Evolutionary conservation across 2,329 filamentous ascomycete species (phyloP).

Genomic region (Ophiostoma tasmaniense): DNA sequence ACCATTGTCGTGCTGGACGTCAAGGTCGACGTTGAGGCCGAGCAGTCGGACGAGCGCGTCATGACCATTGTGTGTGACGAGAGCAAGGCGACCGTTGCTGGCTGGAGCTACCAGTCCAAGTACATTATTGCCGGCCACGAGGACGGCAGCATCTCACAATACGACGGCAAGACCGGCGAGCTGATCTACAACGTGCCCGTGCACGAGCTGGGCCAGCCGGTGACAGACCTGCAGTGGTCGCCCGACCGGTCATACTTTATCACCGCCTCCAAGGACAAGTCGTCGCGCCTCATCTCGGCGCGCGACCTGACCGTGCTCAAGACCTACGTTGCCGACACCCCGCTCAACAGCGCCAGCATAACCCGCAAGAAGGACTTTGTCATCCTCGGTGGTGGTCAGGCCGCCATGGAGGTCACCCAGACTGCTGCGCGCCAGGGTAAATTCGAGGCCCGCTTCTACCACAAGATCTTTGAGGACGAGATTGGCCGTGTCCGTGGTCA

Average conservation of each 20-base stretch:
- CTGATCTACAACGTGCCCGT: slow-evolving; percentile 89
- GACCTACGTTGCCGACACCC: slow-evolving; percentile 85
- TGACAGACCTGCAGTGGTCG: slow-evolving; percentile 94
- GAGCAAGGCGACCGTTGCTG: slow-evolving; percentile 94
- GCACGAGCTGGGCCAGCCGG: slow-evolving; percentile 74
- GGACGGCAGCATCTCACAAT: slow-evolving; percentile 85
- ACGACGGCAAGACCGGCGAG: slow-evolving; percentile 96
- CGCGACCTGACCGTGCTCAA: slow-evolving; percentile 87
- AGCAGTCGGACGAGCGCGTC: slow-evolving; percentile 74
- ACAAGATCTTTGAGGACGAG: slow-evolving; percentile 99
- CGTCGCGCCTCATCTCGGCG: slow-evolving; percentile 81
- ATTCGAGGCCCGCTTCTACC: slow-evolving; percentile 98
- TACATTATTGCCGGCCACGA: slow-evolving; percentile 98
- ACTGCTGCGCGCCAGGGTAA: slow-evolving; percentile 92
- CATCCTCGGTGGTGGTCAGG: slow-evolving; percentile 94
- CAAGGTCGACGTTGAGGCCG: slow-evolving; percentile 69
- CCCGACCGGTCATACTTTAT: slow-evolving; percentile 95
- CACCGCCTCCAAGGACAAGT: slow-evolving; percentile 96
- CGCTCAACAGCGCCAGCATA: slow-evolving; percentile 90
- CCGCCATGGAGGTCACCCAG: slow-evolving; percentile 96
- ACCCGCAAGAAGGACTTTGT: slow-evolving; percentile 96
- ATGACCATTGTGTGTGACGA: slow-evolving; percentile 88
- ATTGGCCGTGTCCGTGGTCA: slow-evolving; percentile 94
- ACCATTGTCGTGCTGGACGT: slow-evolving; percentile 92
- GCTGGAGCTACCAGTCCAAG: slow-evolving; percentile 88